Evolutionary conservation across 176 grass and related monocot species (phyloP), one percentile per base, ranked within the genome.

Genomic region (Paspalum vaginatum): DNA sequence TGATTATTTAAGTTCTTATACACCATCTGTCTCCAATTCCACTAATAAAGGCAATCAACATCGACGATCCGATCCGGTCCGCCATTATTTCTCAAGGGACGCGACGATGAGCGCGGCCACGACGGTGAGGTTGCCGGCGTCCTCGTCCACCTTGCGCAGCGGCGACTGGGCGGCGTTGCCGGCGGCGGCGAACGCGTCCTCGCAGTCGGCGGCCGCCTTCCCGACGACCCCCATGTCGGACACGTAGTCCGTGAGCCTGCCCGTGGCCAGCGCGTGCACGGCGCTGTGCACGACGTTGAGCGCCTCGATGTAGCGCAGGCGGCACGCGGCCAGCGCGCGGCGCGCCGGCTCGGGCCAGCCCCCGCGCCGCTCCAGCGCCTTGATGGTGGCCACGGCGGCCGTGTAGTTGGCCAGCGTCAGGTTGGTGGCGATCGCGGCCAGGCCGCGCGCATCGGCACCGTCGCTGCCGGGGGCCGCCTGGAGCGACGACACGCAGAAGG

Each of bases 401-500:
- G 87, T 89, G 87, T 85, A 85, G 76, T 85, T 89, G 45, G 76
- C 87, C 62, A 89, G 87, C 53, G 87, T 89, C 69, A 85, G 81
- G 70, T 85, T 89, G 46, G 87, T 89, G 76, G 81, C 76, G 76
- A 85, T 76, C 38, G 63, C 62, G 9, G 87, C 81, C 38, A 89
- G 81, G 9, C 77, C 81, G 62, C 15, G 70, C 62, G 76, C 47
- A 62, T 89, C 81, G 70, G 87, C 81, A 46, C 22, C n/a, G 24
- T 1, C 62, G 77, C 87, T 89, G 46, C 81, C 70, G 0, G 87
- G 81, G 24, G 55, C 81, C 54, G 55, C 76, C 54, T 76, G 56
- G 9, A 89, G 81, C 51, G 76, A 44, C 18, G 87, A 21, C 46
- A 85, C 87, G 81, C 87, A 89, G 76, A 85, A 85, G 46, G 37